Percentiles rank a stretch among this genome's conserved stretches.
Evolutionary conservation across 345 rosid genomes (phyloP).

Genomic region (Eucalyptus curtisii): DNA sequence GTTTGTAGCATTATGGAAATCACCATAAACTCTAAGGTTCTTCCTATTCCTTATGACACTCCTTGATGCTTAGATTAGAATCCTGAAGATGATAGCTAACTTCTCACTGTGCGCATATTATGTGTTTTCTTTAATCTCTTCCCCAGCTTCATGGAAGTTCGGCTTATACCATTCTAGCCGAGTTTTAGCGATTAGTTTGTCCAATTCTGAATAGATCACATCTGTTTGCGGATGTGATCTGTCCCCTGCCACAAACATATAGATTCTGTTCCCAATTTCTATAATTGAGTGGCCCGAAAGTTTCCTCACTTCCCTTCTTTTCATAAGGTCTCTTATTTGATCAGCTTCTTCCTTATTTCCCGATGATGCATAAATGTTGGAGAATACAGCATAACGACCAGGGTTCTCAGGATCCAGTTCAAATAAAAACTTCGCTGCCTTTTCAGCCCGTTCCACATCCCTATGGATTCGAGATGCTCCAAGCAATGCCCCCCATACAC

Average conservation of each 20-base stretch:
- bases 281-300: conserved; percentile 13
- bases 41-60: conserved; percentile 14
- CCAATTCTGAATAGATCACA: conserved; percentile 12
- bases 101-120: conserved; percentile 31
- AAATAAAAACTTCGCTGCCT: conserved; percentile 10
- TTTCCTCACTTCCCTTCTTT: conserved; percentile 9
- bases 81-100: conserved; percentile 22
- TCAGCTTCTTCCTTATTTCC: conserved; percentile 13
- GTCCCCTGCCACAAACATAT: conserved; percentile 30
- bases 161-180: neutral
- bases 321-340: conserved; percentile 17
- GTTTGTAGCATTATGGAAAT: conserved; percentile 17
- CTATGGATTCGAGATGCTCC: conserved; percentile 38
- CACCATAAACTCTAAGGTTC: conserved; percentile 28
- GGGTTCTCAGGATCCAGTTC: conserved; percentile 15
- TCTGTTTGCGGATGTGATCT: conserved; percentile 18
- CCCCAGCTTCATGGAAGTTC: conserved; percentile 35
- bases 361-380: conserved; percentile 18
- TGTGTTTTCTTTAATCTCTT: conserved; percentile 25
- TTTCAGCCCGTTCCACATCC: conserved; percentile 10
- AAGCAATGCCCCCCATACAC: conserved; percentile 34
- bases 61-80: conserved; percentile 11
- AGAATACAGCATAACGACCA: conserved; percentile 18
- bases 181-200: neutral
- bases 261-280: conserved; percentile 15